A percentile compares a stretch with the other conserved stretches of the same genome.
These are phyloP conservation scores for Metarhizium rileyi DNA, from an alignment of 2,329 filamentous ascomycete species.

Conservation along the genomic window DNA sequence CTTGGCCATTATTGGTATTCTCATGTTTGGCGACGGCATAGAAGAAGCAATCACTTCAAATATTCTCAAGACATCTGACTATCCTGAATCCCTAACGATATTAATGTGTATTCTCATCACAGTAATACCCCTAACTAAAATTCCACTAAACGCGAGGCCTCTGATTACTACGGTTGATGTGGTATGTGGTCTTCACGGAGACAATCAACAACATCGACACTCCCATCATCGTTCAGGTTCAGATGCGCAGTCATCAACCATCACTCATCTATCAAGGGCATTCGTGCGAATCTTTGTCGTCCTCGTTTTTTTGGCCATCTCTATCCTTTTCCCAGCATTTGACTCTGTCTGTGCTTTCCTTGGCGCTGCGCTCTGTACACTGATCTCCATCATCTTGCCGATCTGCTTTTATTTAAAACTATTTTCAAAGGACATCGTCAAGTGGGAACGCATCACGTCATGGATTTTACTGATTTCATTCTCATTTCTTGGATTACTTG, in stretches of 20 bases:
- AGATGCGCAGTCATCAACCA: conserved; percentile 26
- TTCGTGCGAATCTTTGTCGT: conserved; percentile 58
- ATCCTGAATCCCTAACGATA: conserved; percentile 63
- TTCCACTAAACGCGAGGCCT: conserved; percentile 82
- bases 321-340: conserved; percentile 63
- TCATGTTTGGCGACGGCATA: conserved; percentile 93
- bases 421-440: conserved; percentile 62
- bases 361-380: conserved; percentile 83
- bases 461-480: conserved; percentile 63
- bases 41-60: conserved; percentile 86
- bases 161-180: conserved; percentile 81
- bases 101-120: conserved; percentile 79
- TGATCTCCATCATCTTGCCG: conserved; percentile 85
- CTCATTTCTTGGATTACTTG: conserved; percentile 58
- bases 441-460: conserved; percentile 53
- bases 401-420: conserved; percentile 84
- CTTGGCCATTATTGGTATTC: conserved; percentile 72
- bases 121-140: conserved; percentile 90
- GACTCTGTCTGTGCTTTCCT: conserved; percentile 88
- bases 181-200: conserved; percentile 59
- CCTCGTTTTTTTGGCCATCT: conserved; percentile 64
- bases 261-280: conserved; percentile 42
- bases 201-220: conserved; percentile 21
- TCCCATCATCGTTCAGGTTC: conserved; percentile 29
- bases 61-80: conserved; percentile 64